Evolutionary conservation across 2,329 filamentous ascomycete species (phyloP).

Genomic region (Rhynchosporium agropyri): DNA sequence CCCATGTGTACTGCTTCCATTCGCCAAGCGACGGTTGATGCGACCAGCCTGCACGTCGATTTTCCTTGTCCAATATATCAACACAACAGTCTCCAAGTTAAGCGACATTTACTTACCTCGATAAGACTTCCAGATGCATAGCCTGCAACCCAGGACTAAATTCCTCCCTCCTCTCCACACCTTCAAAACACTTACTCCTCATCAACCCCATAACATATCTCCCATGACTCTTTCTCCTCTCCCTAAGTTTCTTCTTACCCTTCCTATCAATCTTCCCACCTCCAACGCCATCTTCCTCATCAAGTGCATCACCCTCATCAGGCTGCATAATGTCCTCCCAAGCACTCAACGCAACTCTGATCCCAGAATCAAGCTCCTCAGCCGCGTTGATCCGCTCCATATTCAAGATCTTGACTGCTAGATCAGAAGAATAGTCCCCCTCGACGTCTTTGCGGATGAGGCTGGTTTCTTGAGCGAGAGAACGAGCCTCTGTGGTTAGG

Average conservation of each 20-base stretch:
- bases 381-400: constrained; percentile 22
- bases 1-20: neutral
- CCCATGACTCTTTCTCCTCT: constrained; percentile 28
- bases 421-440: constrained; percentile 20
- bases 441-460: constrained; percentile 24
- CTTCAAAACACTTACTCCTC: constrained; percentile 28
- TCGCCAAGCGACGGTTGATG: constrained; percentile 14
- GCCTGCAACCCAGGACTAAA: constrained; percentile 27
- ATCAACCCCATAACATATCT: constrained; percentile 33
- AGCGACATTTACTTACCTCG: constrained; percentile 17
- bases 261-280: constrained; percentile 16
- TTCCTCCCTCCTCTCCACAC: constrained; percentile 27
- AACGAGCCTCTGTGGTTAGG: constrained; percentile 20
- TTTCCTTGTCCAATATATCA: constrained; percentile 15
- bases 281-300: constrained; percentile 16
- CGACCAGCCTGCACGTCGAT: constrained; percentile 9
- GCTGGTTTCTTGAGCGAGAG: constrained; percentile 23
- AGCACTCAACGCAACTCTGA: constrained; percentile 27
- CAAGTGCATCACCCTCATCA: constrained; percentile 17
- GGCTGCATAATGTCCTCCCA: constrained; percentile 34
- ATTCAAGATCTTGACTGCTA: constrained; percentile 21
- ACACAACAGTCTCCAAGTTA: neutral
- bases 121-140: constrained; percentile 26
- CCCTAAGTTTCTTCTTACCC: constrained; percentile 19
- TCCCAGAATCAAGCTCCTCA: constrained; percentile 28